These are phyloP conservation scores for Elsinoe batatas DNA, from an alignment of 2,329 filamentous ascomycete species.

Conservation along the genomic window DNA sequence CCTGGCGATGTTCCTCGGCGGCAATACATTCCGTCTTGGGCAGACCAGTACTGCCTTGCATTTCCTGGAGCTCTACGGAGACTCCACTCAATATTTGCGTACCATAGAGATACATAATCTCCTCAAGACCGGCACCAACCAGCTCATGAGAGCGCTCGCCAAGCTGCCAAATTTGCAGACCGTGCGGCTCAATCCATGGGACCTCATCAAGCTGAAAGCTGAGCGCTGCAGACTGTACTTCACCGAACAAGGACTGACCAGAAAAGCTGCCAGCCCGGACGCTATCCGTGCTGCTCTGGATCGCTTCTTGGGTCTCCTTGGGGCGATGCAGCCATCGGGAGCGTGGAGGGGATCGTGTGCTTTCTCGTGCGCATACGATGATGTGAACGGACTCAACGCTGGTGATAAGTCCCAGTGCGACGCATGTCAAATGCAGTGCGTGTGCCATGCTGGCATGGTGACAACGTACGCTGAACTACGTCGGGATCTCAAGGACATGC, in stretches of 20 bases:
- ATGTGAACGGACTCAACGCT: not conserved
- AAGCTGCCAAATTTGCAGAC: not conserved
- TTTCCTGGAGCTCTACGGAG: not conserved
- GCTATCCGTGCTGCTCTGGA: not conserved
- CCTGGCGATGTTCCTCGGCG: slow-evolving; percentile 14
- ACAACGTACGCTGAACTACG: too few relatives aligned
- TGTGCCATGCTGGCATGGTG: too few relatives aligned
- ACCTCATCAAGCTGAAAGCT: not conserved
- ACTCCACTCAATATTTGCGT: not conserved
- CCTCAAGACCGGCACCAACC: not conserved
- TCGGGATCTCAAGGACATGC: too few relatives aligned
- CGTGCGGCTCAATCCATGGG: not conserved
- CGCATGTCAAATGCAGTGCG: too few relatives aligned
- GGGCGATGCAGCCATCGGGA: too few relatives aligned
- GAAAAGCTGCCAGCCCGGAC: not conserved
- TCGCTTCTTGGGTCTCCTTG: not conserved
- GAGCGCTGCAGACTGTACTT: not conserved
- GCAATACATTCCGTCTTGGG: not conserved
- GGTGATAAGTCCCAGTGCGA: too few relatives aligned
- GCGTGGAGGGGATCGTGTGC: too few relatives aligned
- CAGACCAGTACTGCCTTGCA: not conserved
- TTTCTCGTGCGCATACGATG: not conserved
- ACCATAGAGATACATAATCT: not conserved
- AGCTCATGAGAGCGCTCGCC: not conserved
- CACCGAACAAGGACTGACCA: not conserved